phyloP scores from a whole-genome alignment of 2,329 filamentous ascomycete genomes.

The Aspergillus ruber region DNA sequence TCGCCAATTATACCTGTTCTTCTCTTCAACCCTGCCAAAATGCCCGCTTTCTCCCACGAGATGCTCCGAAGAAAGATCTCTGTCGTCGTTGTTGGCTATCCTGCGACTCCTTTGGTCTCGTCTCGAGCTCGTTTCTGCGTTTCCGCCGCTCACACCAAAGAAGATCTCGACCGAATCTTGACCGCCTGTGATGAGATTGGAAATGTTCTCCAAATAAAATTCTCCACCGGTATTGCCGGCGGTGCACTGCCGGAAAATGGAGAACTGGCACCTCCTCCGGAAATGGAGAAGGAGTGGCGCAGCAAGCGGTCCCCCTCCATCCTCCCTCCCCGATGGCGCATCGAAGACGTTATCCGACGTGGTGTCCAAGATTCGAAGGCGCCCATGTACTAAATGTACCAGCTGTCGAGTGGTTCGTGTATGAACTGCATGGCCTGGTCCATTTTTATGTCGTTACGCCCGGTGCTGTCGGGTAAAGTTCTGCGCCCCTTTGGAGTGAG shows the following conservation, averaged over 20 bases:
- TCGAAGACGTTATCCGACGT: constrained; percentile 66
- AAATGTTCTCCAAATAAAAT: constrained; percentile 88
- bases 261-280: constrained; percentile 53
- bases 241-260: constrained; percentile 72
- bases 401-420: not conserved
- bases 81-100: constrained; percentile 94
- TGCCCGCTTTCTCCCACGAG: constrained; percentile 95
- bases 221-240: constrained; percentile 90
- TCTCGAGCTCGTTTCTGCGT: constrained; percentile 95
- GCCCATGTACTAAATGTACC: constrained; percentile 53
- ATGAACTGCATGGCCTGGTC: not conserved
- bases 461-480: constrained; percentile 7
- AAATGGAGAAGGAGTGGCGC: constrained; percentile 65
- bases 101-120: constrained; percentile 88
- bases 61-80: constrained; percentile 98
- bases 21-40: constrained; percentile 97
- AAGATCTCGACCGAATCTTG: constrained; percentile 86
- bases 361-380: constrained; percentile 71
- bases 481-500: constrained; percentile 1
- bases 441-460: constrained; percentile 1
- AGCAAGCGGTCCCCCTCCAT: constrained; percentile 47
- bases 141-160: constrained; percentile 94
- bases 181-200: constrained; percentile 88
- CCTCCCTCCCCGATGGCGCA: constrained; percentile 68
- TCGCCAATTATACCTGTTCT: constrained; percentile 92